These are phyloP conservation scores for Xerocomus spinulosus DNA, from an alignment of 768 basidiomycete species.

Conservation along the genomic window DNA sequence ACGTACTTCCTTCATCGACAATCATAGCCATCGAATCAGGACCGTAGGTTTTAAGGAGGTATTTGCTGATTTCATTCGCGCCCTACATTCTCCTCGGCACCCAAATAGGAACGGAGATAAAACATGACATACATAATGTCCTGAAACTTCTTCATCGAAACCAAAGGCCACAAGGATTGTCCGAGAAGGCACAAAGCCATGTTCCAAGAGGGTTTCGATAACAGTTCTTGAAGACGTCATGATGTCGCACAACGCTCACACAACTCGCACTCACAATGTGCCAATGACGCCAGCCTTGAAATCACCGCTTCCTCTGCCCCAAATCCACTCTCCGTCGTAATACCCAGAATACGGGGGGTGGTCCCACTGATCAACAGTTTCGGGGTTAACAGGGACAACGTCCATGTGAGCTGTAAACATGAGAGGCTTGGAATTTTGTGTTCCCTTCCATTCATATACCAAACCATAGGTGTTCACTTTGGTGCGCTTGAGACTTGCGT, in stretches of 20 bases:
- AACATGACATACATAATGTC: conserved; percentile 28
- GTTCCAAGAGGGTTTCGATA: conserved; percentile 25
- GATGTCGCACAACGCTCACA: background rate
- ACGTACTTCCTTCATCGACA: conserved; percentile 53
- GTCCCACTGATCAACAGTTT: conserved; percentile 43
- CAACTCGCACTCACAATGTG: conserved; percentile 27
- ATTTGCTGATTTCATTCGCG: conserved; percentile 35
- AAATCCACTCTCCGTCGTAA: conserved; percentile 42
- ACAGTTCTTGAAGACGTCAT: conserved; percentile 15
- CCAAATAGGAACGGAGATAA: background rate
- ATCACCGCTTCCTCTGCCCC: conserved; percentile 45
- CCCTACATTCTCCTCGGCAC: conserved; percentile 29
- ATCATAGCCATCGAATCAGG: conserved; percentile 45
- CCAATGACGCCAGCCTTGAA: conserved; percentile 38
- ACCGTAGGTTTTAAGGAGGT: conserved; percentile 45
- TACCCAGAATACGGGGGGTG: conserved; percentile 48
- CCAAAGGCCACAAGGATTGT: conserved; percentile 34
- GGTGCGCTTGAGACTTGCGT: conserved; percentile 44
- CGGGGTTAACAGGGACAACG: conserved; percentile 47
- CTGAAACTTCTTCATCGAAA: conserved; percentile 44
- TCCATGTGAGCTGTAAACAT: conserved; percentile 48
- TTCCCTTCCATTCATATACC: conserved; percentile 60
- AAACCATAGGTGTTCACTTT: conserved; percentile 59
- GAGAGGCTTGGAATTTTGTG: conserved; percentile 49
- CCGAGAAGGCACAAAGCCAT: conserved; percentile 27